These are phyloP conservation scores for Secale cereale DNA, from an alignment of 176 grass and related monocot genomes.

Conservation along the genomic window DNA sequence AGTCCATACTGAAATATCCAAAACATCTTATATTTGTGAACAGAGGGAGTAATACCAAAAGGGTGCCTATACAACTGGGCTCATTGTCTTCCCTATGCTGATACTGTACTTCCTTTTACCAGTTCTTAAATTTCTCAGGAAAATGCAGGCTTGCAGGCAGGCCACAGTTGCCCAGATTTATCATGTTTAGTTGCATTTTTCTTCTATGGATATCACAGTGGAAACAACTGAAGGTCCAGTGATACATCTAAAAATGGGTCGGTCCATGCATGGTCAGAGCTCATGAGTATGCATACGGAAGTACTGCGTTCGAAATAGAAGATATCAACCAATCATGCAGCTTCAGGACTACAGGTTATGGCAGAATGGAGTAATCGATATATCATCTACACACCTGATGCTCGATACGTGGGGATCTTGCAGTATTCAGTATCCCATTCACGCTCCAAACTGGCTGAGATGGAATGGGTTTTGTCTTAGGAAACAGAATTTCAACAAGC, in stretches of 20 bases:
- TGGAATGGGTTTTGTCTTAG: slow-evolving; percentile 32
- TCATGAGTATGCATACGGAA: not conserved
- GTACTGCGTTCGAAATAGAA: not conserved
- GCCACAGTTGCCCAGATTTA: not conserved
- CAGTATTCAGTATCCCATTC: slow-evolving; percentile 21
- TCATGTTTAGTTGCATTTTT: not conserved
- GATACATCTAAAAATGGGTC: too few species aligned
- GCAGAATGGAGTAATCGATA: not conserved
- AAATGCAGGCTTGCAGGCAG: not conserved
- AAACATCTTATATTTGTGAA: too few species aligned
- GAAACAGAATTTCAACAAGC: slow-evolving; percentile 43
- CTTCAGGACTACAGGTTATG: not conserved
- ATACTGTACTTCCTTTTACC: not conserved
- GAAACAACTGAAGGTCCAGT: not conserved
- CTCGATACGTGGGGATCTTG: not conserved
- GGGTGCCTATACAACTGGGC: not conserved
- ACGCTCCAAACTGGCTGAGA: slow-evolving; percentile 17
- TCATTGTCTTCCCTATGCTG: not conserved
- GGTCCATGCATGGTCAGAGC: not conserved
- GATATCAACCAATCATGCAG: not conserved
- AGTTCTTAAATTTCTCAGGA: not conserved
- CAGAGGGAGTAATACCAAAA: not conserved
- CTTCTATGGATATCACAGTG: not conserved
- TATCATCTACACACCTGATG: slow-evolving; percentile 12
- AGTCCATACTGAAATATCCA: too few species aligned